Percentiles rank a stretch among this genome's conserved stretches.
Evolutionary conservation across 352 stramenopile genomes (phyloP).

Genomic region (Phytophthora citricola): DNA sequence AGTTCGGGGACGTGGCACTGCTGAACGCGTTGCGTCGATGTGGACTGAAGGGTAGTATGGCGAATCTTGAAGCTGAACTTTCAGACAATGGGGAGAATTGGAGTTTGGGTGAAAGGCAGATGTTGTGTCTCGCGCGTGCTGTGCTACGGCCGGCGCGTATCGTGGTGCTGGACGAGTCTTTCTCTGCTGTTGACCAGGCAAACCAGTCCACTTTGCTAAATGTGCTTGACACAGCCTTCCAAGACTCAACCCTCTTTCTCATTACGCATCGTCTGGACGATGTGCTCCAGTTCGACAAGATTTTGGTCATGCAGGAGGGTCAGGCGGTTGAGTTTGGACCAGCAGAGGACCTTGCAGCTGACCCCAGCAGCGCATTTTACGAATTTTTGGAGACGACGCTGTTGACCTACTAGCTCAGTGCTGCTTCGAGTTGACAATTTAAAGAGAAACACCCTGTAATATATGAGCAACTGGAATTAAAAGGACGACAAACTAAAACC

Average conservation of each 20-base stretch:
- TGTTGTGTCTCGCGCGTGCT: constrained; percentile 96
- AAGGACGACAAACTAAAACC: too few relatives aligned
- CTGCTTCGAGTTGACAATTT: too few relatives aligned
- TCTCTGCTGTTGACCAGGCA: constrained; percentile 62
- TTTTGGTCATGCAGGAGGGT: constrained; percentile 47
- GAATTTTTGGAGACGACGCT: constrained; percentile 61
- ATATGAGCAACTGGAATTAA: too few relatives aligned
- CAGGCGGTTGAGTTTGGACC: constrained; percentile 47
- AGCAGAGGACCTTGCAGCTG: constrained; percentile 46
- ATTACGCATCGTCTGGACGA: constrained; percentile 98
- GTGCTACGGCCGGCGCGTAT: constrained; percentile 88
- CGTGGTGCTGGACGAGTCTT: constrained; percentile 92
- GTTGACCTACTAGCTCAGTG: constrained; percentile 33
- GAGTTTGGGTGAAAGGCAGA: constrained; percentile 94
- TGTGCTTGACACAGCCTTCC: constrained; percentile 91
- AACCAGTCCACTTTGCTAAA: constrained; percentile 72
- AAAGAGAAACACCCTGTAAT: too few relatives aligned
- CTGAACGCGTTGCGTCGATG: constrained; percentile 52
- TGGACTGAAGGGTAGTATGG: constrained; percentile 46
- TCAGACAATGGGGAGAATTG: constrained; percentile 96
- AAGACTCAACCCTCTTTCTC: constrained; percentile 94
- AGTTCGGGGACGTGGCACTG: constrained; percentile 68
- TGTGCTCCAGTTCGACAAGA: constrained; percentile 44
- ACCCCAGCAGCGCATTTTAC: constrained; percentile 50
- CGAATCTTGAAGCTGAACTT: constrained; percentile 39